These are phyloP conservation scores for Melaleuca alternifolia DNA, from an alignment of 345 rosid genomes.

Conservation along the genomic window DNA sequence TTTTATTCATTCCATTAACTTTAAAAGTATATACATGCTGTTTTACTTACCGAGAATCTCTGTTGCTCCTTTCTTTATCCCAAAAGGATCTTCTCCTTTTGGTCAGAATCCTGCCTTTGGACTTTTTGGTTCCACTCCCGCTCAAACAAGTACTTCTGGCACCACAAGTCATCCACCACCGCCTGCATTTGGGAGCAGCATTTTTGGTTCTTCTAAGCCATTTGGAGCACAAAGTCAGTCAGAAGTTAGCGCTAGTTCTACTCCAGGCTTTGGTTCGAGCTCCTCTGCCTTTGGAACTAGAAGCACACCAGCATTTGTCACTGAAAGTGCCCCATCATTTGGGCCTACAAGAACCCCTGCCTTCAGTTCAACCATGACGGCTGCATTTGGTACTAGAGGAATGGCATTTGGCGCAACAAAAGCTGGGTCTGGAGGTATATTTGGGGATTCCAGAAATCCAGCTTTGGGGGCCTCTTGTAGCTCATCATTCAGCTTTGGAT, in stretches of 20 bases:
- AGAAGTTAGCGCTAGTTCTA: conserved; percentile 46
- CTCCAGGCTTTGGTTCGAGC: conserved; percentile 39
- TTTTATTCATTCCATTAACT: conserved; percentile 25
- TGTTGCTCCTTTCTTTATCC: background rate
- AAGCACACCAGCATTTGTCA: conserved; percentile 8
- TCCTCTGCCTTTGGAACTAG: conserved; percentile 45
- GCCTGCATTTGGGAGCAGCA: conserved; percentile 39
- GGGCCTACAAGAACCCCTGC: conserved; percentile 32
- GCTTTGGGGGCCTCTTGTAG: conserved; percentile 42
- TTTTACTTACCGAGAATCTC: background rate
- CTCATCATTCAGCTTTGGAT: conserved; percentile 35
- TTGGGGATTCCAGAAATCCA: conserved; percentile 36
- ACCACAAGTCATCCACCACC: conserved; percentile 4
- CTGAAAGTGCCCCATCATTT: conserved; percentile 31
- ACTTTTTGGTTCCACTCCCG: conserved; percentile 50
- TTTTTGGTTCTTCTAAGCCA: conserved; percentile 43
- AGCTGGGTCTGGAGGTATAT: conserved; percentile 22
- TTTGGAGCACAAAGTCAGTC: conserved; percentile 58
- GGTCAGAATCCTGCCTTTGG: conserved; percentile 74
- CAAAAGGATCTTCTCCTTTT: conserved; percentile 43
- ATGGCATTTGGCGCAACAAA: conserved; percentile 36
- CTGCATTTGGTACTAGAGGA: conserved; percentile 37
- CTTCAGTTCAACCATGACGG: conserved; percentile 26
- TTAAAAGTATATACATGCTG: background rate
- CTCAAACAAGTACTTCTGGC: conserved; percentile 13